These are phyloP conservation scores for Neurospora sublineolata DNA, from an alignment of 495 filamentous ascomycete genomes.

Conservation along the genomic window DNA sequence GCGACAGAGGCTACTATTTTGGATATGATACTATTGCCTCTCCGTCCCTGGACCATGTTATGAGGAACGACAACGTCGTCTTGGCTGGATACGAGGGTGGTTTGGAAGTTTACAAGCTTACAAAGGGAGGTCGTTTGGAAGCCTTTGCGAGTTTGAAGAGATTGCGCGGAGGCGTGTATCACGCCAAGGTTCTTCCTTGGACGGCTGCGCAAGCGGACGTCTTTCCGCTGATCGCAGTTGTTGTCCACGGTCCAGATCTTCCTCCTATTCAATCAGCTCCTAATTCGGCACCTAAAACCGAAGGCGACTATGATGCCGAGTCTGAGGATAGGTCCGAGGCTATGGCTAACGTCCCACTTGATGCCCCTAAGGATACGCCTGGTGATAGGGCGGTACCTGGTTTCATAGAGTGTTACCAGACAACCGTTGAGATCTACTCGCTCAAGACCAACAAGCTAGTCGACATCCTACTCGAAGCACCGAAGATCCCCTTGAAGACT, in stretches of 20 bases:
- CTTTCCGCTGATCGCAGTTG: slow-evolving; percentile 58
- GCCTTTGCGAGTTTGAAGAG: slow-evolving; percentile 56
- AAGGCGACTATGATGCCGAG: slow-evolving; percentile 27
- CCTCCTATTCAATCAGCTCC: slow-evolving; percentile 15
- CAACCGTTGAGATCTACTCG: slow-evolving; percentile 76
- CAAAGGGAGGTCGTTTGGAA: slow-evolving; percentile 50
- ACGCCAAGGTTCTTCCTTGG: slow-evolving; percentile 66
- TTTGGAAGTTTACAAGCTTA: slow-evolving; percentile 58
- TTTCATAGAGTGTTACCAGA: slow-evolving; percentile 54
- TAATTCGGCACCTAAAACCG: slow-evolving; percentile 6
- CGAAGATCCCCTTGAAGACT: slow-evolving; percentile 33
- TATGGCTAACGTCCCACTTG: slow-evolving; percentile 19
- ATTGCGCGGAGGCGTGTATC: slow-evolving; percentile 66
- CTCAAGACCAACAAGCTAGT: slow-evolving; percentile 56
- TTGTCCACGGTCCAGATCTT: slow-evolving; percentile 60
- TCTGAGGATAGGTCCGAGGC: slow-evolving; percentile 29
- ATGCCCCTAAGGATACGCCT: slow-evolving; percentile 10
- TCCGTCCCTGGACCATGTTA: slow-evolving; percentile 32
- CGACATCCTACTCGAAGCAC: slow-evolving; percentile 52
- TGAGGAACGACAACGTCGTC: slow-evolving; percentile 54
- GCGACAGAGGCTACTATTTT: slow-evolving; percentile 58
- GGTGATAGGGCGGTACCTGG: slow-evolving; percentile 17
- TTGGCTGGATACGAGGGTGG: slow-evolving; percentile 66
- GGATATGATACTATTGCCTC: slow-evolving; percentile 61
- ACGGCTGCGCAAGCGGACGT: slow-evolving; percentile 20